Base-by-base conservation (phyloP, 1,139 yeast species). In the Diutina mesorugosa region DNA sequence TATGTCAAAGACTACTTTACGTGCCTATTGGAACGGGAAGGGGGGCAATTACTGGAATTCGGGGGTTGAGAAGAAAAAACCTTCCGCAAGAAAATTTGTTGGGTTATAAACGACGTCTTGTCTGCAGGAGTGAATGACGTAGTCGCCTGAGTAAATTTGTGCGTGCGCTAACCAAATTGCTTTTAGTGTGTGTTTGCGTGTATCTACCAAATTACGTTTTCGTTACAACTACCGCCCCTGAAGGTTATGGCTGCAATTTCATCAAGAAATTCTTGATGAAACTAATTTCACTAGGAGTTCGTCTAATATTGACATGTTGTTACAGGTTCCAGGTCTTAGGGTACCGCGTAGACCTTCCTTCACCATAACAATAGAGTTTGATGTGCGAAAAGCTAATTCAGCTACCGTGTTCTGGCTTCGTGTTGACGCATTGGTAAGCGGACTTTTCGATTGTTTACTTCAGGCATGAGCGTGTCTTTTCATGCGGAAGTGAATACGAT, bases 1-100 rank as follows among this genome's bases (percentile, higher is more conserved):
- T 47, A 16, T 47, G 51, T 28, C 51, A 47, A 47, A 10, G 51
- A 47, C 51, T 47, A 47, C 51, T 47, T 47, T 47, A 47, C 51
- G 51, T 47, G 51, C 51, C 51, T 47, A 47, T 28, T 47, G 18
- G 41, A 35, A 35, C 41, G 41, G 41, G 41, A 35, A 21, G 26
- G 41, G 41, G 12, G 41, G n/a, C 41, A 35, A 35, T 35, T 35
- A 35, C 41, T 35, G 41, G 41, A 35, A 35, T 10, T 16, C 41
- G 41, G 41, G 41, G 10, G 14, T 10, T 1, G 41, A 35, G 41
- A 16, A 35, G 26, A 35, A 35, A 35, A 45, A 45, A 45, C 6
- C 26, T 18, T 12, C 46, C 8, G 18, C 14, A 14, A n/a, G 47
- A n/a, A 45, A 45, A 45, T 10, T 45, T 45, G 47, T 35, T 35